Base-by-base conservation (phyloP, 495 filamentous ascomycete species). In the Neurospora sp. region DNA sequence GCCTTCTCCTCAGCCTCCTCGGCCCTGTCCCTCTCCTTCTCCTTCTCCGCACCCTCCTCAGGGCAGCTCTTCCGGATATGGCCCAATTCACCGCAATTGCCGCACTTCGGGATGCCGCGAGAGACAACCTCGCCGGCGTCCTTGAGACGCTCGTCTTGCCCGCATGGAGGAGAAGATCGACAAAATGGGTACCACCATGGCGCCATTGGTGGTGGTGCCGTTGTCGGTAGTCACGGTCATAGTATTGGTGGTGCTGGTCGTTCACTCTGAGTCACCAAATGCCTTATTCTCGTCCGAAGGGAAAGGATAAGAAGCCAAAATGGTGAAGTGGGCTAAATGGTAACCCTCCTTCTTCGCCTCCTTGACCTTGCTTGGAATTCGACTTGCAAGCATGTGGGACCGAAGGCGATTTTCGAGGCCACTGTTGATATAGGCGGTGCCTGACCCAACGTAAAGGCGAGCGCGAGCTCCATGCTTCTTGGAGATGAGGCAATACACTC, bases 51-150 rank as follows among this genome's bases (percentile, higher is more conserved):
- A 76, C 88, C 86, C 73, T 91, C 87, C 80, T 94, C 84, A 0
- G 85, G 78, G 84, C 94, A 97, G 71, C 77, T 76, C 74, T 89
- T 91, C 5, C 82, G 38, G n/a, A 83, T 87, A 74, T 97, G 94
- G 3, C 94, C 94, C 71, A 96, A 76, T 76, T 94, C 89, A 16
- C 84, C 82, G 76, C 93, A 97, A 77, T 92, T 92, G 31, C 16
- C 39, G 80, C 93, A 97, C 79, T 91, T 90, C 2, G 88, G 84
- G 18, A 94, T 77, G 41, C 87, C 85, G 53, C 90, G 88, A 48
- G 92, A 86, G 73, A 91, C 87, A 3, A 89, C 85, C 68, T 91
- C 82, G 11, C 94, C 94, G 42, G 92, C 91, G 78, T 94, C 86
- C 31, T 75, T 81, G 18, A 97, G 86, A 46, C 94, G 94, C 74